Percentiles rank a stretch among this genome's conserved stretches.
These are phyloP conservation scores for Diaporthe humulicola DNA, from an alignment of 2,329 filamentous ascomycete genomes.

Conservation along the genomic window DNA sequence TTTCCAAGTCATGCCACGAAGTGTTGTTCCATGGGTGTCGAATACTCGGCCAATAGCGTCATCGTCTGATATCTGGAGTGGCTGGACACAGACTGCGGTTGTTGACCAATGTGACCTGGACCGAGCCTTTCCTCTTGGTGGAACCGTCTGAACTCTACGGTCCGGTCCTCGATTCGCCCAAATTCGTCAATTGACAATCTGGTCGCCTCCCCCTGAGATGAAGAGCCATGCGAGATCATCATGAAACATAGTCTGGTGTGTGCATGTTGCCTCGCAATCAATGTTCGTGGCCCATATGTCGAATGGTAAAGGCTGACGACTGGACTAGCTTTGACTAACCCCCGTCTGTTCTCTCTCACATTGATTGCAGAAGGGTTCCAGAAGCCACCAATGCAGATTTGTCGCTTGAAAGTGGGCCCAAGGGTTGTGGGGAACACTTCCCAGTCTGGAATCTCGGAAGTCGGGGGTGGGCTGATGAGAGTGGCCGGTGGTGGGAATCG, in stretches of 20 bases:
- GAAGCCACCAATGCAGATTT: slow-evolving; percentile 29
- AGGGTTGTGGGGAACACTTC: slow-evolving; percentile 14
- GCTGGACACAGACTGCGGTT: slow-evolving; percentile 1
- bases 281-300: background rate
- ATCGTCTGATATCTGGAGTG: slow-evolving; percentile 21
- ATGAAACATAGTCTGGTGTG: slow-evolving; percentile 3
- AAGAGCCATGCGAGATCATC: background rate
- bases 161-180: background rate
- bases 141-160: background rate
- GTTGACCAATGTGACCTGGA: background rate
- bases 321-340: background rate
- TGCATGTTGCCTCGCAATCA: background rate
- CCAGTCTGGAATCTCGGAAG: slow-evolving; percentile 34
- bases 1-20: background rate
- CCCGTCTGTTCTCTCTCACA: slow-evolving; percentile 21
- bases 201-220: slow-evolving; percentile 13
- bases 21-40: background rate
- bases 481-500: slow-evolving; percentile 23
- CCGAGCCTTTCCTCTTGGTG: background rate
- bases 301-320: background rate
- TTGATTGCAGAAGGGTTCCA: slow-evolving; percentile 30
- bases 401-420: background rate
- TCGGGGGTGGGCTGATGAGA: slow-evolving; percentile 34
- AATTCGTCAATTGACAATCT: background rate
- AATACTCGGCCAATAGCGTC: slow-evolving; percentile 1